Evolutionary conservation across 306 rosid species (phyloP).

Genomic region (Cotoneaster glaucophyllus): DNA sequence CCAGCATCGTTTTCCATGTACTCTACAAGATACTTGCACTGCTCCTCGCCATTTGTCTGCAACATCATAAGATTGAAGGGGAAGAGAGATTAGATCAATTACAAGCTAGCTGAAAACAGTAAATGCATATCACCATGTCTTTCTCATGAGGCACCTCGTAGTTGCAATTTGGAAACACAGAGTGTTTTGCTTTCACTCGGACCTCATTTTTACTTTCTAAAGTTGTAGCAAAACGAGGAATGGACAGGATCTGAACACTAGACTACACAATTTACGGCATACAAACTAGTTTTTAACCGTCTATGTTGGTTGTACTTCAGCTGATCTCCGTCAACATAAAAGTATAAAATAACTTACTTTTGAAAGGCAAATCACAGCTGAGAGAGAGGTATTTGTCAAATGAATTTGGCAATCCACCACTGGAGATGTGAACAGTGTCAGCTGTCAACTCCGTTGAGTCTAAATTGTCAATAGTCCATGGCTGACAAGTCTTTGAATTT

Average conservation of each 20-base stretch:
- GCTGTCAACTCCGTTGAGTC: too few relatives aligned
- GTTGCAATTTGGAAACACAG: too few relatives aligned
- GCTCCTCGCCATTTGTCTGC: conserved; percentile 88
- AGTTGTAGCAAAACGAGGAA: not conserved
- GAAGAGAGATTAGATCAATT: conserved; percentile 12
- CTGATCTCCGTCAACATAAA: too few relatives aligned
- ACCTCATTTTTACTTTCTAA: not conserved
- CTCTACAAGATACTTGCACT: conserved; percentile 56
- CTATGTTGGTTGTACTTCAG: not conserved
- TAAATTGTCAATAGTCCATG: too few relatives aligned
- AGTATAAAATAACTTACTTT: too few relatives aligned
- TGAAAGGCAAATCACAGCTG: too few relatives aligned
- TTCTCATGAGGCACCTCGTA: not conserved
- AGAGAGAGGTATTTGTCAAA: too few relatives aligned
- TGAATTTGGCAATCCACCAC: too few relatives aligned
- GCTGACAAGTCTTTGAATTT: too few relatives aligned
- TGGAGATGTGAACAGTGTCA: too few relatives aligned
- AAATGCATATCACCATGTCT: not conserved
- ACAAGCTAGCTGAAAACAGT: not conserved
- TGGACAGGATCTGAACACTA: not conserved
- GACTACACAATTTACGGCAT: not conserved
- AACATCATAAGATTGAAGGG: conserved; percentile 12
- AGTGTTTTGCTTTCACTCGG: not conserved
- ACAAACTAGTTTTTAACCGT: not conserved
- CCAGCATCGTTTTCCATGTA: conserved; percentile 47